Percentiles rank a stretch among this genome's conserved stretches.
phyloP scores from a whole-genome alignment of 75 land plant genomes.

The Sequoiadendron giganteum region DNA sequence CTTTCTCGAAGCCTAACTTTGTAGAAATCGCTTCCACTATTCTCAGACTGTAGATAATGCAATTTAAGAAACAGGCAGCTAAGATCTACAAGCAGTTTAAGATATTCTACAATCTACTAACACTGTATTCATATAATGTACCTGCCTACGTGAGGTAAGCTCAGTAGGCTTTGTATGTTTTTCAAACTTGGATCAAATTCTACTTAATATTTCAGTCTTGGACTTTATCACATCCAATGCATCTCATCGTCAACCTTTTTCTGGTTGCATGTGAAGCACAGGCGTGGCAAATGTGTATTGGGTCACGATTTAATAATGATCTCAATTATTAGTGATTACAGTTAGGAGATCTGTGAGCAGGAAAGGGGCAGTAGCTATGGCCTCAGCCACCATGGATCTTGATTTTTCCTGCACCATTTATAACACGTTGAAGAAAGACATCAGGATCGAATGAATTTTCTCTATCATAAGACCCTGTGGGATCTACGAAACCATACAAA shows the following conservation, averaged over 20 bases:
- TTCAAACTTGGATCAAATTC: not conserved
- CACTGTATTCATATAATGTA: not conserved
- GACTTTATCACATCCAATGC: not conserved
- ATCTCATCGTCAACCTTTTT: not conserved
- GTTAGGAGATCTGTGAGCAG: not conserved
- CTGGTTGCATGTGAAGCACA: constrained; percentile 2
- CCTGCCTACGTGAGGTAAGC: not conserved
- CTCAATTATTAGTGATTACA: not conserved
- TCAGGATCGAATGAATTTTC: not conserved
- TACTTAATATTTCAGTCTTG: not conserved
- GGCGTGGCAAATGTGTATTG: not conserved
- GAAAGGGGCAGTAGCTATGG: not conserved
- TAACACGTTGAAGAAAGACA: not conserved
- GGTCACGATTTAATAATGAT: not conserved
- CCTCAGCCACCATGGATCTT: not conserved
- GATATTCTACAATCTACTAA: not conserved
- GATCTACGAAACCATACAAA: not conserved
- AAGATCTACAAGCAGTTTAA: not conserved
- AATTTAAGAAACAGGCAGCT: not conserved
- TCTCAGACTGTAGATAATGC: not conserved
- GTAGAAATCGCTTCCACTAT: not conserved
- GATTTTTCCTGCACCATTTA: not conserved
- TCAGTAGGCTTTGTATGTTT: not conserved
- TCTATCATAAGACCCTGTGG: not conserved
- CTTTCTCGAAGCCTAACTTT: not conserved